Evolutionary conservation across 2,329 filamentous ascomycete genomes (phyloP).

Genomic region (Daldinia eschscholtzii): DNA sequence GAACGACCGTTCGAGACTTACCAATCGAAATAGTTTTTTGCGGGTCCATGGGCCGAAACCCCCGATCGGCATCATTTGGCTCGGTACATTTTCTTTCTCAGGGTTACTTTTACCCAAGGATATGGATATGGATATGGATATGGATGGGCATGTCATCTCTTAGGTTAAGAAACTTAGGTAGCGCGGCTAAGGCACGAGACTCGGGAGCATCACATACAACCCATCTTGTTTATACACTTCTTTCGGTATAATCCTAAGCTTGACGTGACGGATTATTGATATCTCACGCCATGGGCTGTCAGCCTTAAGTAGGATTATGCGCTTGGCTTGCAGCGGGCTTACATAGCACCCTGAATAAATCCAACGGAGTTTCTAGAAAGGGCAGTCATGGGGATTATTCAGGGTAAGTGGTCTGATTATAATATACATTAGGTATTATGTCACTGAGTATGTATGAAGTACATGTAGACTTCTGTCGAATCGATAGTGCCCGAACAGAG

Average conservation of each 20-base stretch:
- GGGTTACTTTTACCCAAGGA: conserved; percentile 26
- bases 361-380: conserved; percentile 27
- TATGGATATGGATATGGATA: not conserved
- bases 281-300: conserved; percentile 28
- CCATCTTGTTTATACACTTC: conserved; percentile 7
- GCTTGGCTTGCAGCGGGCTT: conserved; percentile 12
- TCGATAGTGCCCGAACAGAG: conserved; percentile 29
- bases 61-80: conserved; percentile 40
- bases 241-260: not conserved
- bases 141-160: conserved; percentile 28
- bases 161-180: not conserved
- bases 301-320: conserved; percentile 14
- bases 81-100: conserved; percentile 29
- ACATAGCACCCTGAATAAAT: conserved; percentile 4
- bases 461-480: conserved; percentile 12
- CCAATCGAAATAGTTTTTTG: conserved; percentile 34
- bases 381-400: conserved; percentile 25
- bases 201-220: conserved; percentile 9
- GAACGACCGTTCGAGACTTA: conserved; percentile 32
- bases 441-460: conserved; percentile 11
- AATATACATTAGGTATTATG: not conserved
- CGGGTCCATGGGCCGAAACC: conserved; percentile 44
- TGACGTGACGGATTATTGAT: not conserved
- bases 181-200: conserved; percentile 23
- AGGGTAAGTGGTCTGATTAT: conserved; percentile 27